phyloP scores from a whole-genome alignment of 1,284 basidiomycete species.

The Boletus hoseneyae region DNA sequence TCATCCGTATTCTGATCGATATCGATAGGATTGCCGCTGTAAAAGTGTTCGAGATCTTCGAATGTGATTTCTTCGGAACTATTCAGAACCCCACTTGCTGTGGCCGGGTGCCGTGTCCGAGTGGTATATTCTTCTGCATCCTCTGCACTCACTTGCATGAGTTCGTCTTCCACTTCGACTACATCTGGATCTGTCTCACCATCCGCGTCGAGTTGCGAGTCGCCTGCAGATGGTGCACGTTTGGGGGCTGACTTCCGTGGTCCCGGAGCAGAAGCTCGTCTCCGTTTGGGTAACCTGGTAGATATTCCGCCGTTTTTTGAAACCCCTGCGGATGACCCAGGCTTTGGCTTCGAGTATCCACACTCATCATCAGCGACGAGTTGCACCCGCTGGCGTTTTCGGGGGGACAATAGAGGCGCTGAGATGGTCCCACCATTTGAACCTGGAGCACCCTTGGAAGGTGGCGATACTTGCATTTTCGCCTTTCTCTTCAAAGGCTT shows the following conservation, averaged over 20 bases:
- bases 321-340: conserved; percentile 10
- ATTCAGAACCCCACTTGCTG: conserved; percentile 1
- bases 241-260: conserved; percentile 15
- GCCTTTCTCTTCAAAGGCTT: conserved; percentile 25
- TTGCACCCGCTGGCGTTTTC: conserved; percentile 27
- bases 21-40: conserved; percentile 30
- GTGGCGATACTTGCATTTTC: conserved; percentile 2
- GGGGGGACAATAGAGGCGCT: conserved; percentile 16
- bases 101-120: not conserved
- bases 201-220: conserved; percentile 34
- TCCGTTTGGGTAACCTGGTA: conserved; percentile 15
- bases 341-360: conserved; percentile 11
- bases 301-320: conserved; percentile 9
- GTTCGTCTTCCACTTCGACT: conserved; percentile 33
- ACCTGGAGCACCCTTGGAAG: conserved; percentile 10
- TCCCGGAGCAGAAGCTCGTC: conserved; percentile 30
- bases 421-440: conserved; percentile 16
- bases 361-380: conserved; percentile 5
- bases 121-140: conserved; percentile 18
- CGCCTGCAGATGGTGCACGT: conserved; percentile 26
- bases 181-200: conserved; percentile 34
- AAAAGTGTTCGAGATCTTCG: conserved; percentile 32
- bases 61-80: conserved; percentile 12
- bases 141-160: conserved; percentile 28
- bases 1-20: conserved; percentile 28